These are phyloP conservation scores for Claviceps citrina DNA, from an alignment of 2,329 filamentous ascomycete species.

Conservation along the genomic window DNA sequence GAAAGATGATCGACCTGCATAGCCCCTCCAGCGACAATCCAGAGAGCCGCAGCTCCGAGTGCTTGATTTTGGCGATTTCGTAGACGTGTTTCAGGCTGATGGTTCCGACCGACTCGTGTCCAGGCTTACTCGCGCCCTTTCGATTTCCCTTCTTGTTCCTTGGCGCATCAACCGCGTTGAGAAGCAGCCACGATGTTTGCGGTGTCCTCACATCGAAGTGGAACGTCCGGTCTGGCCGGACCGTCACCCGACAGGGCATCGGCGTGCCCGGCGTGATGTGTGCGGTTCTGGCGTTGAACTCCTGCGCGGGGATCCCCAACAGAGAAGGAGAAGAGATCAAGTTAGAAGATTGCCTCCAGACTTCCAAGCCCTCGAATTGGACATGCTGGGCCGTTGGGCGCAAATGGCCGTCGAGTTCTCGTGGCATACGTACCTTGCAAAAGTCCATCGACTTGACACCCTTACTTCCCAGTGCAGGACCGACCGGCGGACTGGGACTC, in stretches of 20 bases:
- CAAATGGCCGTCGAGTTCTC: not conserved
- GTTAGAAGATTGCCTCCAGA: conserved; percentile 9
- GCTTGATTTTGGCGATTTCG: conserved; percentile 96
- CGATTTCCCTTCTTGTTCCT: conserved; percentile 59
- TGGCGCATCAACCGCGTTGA: conserved; percentile 66
- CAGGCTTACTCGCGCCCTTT: conserved; percentile 61
- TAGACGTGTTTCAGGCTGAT: conserved; percentile 91
- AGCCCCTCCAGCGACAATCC: conserved; percentile 55
- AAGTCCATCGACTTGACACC: conserved; percentile 99
- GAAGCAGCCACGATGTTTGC: conserved; percentile 78
- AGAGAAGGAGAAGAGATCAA: not conserved
- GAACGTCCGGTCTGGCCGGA: conserved; percentile 86
- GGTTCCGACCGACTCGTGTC: conserved; percentile 63
- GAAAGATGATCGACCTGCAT: conserved; percentile 58
- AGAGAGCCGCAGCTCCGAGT: conserved; percentile 57
- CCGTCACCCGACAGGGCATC: conserved; percentile 77
- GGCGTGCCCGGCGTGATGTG: conserved; percentile 72
- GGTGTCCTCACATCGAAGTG: conserved; percentile 86
- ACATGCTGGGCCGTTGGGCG: not conserved
- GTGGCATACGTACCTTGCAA: conserved; percentile 56
- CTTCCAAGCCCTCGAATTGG: no score
- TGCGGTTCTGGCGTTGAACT: conserved; percentile 89
- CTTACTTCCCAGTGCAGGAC: conserved; percentile 89
- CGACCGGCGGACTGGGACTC: conserved; percentile 85
- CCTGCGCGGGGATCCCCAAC: conserved; percentile 34